A percentile compares a stretch with the other conserved stretches of the same genome.
These are phyloP conservation scores for Fusarium coicis DNA, from an alignment of 2,329 filamentous ascomycete genomes.

Conservation along the genomic window DNA sequence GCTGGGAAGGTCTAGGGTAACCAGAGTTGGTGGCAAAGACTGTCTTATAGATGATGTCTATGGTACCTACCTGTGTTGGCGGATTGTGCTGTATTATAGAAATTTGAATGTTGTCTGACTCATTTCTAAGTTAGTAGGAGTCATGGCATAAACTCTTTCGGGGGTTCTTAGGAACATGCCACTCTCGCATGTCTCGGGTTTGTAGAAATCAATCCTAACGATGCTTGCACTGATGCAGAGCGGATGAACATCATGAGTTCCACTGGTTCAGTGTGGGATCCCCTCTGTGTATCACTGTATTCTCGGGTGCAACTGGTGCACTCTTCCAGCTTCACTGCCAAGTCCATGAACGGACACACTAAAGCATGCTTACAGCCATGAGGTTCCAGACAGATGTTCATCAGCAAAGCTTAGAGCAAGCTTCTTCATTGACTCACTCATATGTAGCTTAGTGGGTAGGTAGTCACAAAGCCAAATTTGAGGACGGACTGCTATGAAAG, in stretches of 20 bases:
- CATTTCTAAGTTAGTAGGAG: background rate
- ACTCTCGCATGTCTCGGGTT: background rate
- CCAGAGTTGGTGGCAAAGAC: background rate
- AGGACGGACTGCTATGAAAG: background rate
- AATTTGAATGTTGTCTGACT: background rate
- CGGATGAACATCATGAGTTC: too few relatives aligned
- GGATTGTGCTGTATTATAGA: background rate
- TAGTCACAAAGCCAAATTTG: background rate
- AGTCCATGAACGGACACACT: too few relatives aligned
- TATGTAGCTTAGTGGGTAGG: background rate
- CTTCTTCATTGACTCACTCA: background rate
- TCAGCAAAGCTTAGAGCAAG: background rate
- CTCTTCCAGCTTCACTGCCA: too few relatives aligned
- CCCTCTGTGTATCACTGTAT: too few relatives aligned
- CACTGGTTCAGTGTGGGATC: background rate
- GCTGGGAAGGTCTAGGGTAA: conserved; percentile 26
- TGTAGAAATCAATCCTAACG: too few relatives aligned
- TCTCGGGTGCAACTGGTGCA: too few relatives aligned
- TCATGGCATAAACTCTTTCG: background rate
- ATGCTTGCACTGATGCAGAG: background rate
- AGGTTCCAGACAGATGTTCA: background rate
- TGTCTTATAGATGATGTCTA: background rate
- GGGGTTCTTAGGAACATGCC: background rate
- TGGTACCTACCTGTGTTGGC: background rate
- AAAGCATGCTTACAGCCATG: background rate